These are phyloP conservation scores for Astragalus membranaceus DNA, from an alignment of 306 rosid genomes.

Conservation along the genomic window DNA sequence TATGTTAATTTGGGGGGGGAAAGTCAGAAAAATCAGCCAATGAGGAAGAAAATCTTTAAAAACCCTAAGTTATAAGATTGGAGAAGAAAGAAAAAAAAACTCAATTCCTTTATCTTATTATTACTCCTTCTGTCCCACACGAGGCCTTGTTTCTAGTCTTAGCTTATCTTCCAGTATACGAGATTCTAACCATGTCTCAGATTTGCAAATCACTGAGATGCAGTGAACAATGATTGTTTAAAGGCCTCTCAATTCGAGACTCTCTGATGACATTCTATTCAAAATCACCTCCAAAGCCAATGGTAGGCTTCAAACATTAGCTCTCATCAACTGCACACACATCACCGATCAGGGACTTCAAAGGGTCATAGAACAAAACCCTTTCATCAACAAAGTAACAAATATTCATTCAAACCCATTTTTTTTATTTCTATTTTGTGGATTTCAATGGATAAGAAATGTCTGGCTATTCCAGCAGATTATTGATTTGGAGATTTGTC, in stretches of 20 bases:
- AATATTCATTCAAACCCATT: background rate
- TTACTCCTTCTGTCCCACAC: too few species aligned
- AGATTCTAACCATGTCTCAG: conserved; percentile 54
- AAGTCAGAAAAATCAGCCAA: too few species aligned
- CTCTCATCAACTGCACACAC: conserved; percentile 47
- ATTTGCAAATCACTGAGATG: conserved; percentile 58
- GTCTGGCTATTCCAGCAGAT: conserved; percentile 6
- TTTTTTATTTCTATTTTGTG: background rate
- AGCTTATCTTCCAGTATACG: conserved; percentile 52
- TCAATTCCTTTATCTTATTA: too few species aligned
- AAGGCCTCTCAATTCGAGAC: conserved; percentile 38
- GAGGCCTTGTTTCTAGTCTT: conserved; percentile 52
- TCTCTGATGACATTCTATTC: conserved; percentile 39
- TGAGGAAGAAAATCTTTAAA: too few species aligned
- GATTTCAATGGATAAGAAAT: conserved; percentile 23
- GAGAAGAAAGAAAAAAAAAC: too few species aligned
- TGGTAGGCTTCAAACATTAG: conserved; percentile 50
- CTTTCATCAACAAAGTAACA: conserved; percentile 53
- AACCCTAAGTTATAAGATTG: too few species aligned
- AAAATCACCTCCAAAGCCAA: conserved; percentile 52
- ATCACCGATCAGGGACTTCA: conserved; percentile 66
- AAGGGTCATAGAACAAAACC: conserved; percentile 45
- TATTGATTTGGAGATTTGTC: conserved; percentile 63
- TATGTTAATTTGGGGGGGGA: too few species aligned
- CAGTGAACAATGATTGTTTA: conserved; percentile 52